These are phyloP conservation scores for Cynara cardunculus DNA, from an alignment of 129 eudicot species.

Conservation along the genomic window DNA sequence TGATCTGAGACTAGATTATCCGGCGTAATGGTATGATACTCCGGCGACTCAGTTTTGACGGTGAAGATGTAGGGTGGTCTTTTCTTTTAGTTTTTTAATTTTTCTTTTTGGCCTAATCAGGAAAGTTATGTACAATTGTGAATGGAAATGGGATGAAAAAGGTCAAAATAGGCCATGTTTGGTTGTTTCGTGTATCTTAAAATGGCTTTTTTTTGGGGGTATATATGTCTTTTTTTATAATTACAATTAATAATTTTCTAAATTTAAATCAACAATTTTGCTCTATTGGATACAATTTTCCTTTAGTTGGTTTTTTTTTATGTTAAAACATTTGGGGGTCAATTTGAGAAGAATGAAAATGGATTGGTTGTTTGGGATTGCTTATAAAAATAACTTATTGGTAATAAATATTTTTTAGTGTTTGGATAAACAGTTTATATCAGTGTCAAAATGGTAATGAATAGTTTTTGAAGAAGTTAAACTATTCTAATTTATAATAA, in stretches of 20 bases:
- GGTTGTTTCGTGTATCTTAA: not conserved
- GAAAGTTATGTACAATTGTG: conserved; percentile 36
- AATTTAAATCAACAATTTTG: not conserved
- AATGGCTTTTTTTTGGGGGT: not conserved
- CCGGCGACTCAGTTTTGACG: conserved; percentile 38
- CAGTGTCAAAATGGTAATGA: too few relatives aligned
- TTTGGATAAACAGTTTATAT: too few relatives aligned
- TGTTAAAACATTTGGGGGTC: not conserved
- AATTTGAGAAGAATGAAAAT: too few relatives aligned
- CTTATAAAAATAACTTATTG: too few relatives aligned
- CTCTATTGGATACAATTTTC: not conserved
- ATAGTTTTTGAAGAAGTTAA: too few relatives aligned
- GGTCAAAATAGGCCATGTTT: conserved; percentile 4
- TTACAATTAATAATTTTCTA: not conserved
- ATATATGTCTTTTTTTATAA: not conserved
- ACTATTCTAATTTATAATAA: too few relatives aligned
- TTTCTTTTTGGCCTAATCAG: conserved; percentile 13
- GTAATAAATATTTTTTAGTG: too few relatives aligned
- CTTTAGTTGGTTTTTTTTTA: not conserved
- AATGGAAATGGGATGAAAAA: conserved; percentile 8
- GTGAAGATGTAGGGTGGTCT: conserved; percentile 16
- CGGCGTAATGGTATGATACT: conserved; percentile 12
- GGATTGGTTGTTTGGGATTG: too few relatives aligned
- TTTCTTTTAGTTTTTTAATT: not conserved
- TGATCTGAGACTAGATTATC: conserved; percentile 44